Conservation (phyloP, 73 alveolate species). For the Urostyla sp. region DNA sequence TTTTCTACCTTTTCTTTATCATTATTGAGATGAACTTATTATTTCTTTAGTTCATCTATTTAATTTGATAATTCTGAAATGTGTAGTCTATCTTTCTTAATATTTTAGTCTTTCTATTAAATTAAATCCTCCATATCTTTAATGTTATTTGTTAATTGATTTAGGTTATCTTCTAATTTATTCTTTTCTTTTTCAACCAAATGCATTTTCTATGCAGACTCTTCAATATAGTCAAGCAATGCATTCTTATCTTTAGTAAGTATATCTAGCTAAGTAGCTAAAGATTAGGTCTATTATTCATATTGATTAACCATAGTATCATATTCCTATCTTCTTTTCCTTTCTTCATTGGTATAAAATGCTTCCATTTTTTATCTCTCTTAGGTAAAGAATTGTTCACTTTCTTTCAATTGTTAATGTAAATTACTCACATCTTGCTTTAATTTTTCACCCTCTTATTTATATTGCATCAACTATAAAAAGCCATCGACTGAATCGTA, state of each 20-base stretch:
- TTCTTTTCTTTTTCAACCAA: neutral
- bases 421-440: neutral
- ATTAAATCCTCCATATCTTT: neutral
- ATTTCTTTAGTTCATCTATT: no score
- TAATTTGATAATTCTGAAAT: no score
- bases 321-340: neutral
- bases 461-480: neutral
- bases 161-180: neutral
- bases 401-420: neutral
- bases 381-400: no score
- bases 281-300: neutral
- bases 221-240: conserved; percentile 43
- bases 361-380: neutral
- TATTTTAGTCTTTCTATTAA: neutral
- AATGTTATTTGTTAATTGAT: neutral
- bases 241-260: conserved; percentile 16
- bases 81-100: neutral
- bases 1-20: no score
- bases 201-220: conserved; percentile 15
- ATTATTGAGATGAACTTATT: no score
- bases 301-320: neutral
- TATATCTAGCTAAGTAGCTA: neutral
- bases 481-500: conserved; percentile 38
- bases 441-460: neutral
- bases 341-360: neutral